phyloP scores from a whole-genome alignment of 805 yeast species.

The Pichia sporocuriosa region DNA sequence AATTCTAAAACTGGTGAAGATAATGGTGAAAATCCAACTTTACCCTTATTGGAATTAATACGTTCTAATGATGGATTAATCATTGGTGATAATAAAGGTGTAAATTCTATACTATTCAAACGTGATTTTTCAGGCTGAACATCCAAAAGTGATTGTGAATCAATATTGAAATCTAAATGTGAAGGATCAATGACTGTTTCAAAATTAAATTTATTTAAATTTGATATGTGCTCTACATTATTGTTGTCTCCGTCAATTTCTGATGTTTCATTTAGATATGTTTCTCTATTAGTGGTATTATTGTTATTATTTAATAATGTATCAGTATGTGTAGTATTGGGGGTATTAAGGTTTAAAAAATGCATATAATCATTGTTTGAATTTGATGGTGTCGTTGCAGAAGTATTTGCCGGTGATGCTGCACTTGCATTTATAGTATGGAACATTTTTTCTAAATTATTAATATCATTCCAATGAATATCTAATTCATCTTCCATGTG shows the following conservation, averaged over 20 bases:
- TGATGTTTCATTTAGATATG: too few species aligned
- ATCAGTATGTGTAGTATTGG: background rate
- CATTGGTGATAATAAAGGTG: slow-evolving; percentile 70
- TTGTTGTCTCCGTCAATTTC: background rate
- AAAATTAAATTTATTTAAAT: too few species aligned
- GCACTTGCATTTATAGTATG: too few species aligned
- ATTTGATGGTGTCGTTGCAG: background rate
- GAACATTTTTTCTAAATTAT: slow-evolving; percentile 2
- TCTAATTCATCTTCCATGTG: slow-evolving; percentile 2
- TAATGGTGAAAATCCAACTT: slow-evolving; percentile 39
- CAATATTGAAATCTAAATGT: background rate
- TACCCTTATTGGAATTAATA: slow-evolving; percentile 10
- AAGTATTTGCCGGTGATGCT: background rate
- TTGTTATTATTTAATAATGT: too few species aligned
- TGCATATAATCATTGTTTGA: slow-evolving; percentile 5
- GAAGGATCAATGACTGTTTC: slow-evolving; percentile 1
- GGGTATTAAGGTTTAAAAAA: slow-evolving; percentile 3
- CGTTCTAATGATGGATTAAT: slow-evolving; percentile 48
- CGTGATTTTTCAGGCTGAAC: background rate
- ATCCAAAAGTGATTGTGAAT: too few species aligned
- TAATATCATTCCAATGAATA: slow-evolving; percentile 4
- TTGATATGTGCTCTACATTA: background rate
- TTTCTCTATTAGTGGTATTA: too few species aligned
- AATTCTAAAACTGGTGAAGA: slow-evolving; percentile 66
- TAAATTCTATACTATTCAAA: slow-evolving; percentile 32